Evolutionary conservation across 352 stramenopile species (phyloP).

Genomic region (Phytophthora rubi): DNA sequence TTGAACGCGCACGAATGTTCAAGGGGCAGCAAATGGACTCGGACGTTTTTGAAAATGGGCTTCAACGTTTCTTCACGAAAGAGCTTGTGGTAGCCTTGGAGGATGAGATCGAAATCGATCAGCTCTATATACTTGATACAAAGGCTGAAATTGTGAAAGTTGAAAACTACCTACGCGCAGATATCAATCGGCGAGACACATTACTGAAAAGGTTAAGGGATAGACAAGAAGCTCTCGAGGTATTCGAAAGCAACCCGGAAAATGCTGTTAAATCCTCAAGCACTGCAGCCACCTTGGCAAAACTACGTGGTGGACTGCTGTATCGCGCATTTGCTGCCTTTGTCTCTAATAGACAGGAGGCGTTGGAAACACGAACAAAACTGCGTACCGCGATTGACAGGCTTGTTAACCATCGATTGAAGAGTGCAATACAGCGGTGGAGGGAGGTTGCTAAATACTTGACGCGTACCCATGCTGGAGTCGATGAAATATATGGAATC

Average conservation of each 20-base stretch:
- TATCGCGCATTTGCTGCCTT: slow-evolving; percentile 63
- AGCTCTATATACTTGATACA: slow-evolving; percentile 84
- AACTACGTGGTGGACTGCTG: slow-evolving; percentile 47
- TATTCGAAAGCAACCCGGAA: slow-evolving; percentile 55
- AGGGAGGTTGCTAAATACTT: slow-evolving; percentile 31
- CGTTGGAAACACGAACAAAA: slow-evolving; percentile 45
- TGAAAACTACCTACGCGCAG: slow-evolving; percentile 75
- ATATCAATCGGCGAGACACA: slow-evolving; percentile 46
- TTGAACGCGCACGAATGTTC: slow-evolving; percentile 77
- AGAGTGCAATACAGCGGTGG: slow-evolving; percentile 39
- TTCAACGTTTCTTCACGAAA: slow-evolving; percentile 82
- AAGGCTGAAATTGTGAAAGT: slow-evolving; percentile 76
- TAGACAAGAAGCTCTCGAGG: slow-evolving; percentile 46
- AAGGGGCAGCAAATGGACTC: slow-evolving; percentile 79
- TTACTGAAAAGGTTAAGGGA: slow-evolving; percentile 47
- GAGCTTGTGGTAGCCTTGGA: slow-evolving; percentile 74
- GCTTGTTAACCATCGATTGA: slow-evolving; percentile 35
- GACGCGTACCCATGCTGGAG: slow-evolving; percentile 13
- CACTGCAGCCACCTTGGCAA: slow-evolving; percentile 36
- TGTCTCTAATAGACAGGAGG: slow-evolving; percentile 46
- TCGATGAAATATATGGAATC: slow-evolving; percentile 40
- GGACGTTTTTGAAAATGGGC: slow-evolving; percentile 71
- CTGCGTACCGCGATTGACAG: slow-evolving; percentile 37
- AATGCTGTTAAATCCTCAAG: slow-evolving; percentile 16
- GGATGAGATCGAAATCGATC: slow-evolving; percentile 86